Conservation (phyloP, 208 protist species). For the Trypanosoma scelopori region DNA sequence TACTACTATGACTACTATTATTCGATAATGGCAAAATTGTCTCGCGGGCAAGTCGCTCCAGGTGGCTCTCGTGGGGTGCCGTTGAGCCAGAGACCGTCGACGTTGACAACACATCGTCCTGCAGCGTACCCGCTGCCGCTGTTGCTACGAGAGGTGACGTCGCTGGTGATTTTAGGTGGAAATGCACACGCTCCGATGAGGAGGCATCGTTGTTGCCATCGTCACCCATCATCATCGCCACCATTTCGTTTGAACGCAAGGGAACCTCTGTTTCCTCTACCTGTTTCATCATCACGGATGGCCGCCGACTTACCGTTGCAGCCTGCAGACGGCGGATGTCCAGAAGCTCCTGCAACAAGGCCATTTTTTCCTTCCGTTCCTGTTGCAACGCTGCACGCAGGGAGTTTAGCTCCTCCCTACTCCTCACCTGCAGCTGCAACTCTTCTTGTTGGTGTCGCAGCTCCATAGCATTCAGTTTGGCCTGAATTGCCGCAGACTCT, state of each 20-base stretch:
- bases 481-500: not conserved
- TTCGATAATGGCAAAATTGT: not conserved
- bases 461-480: not conserved
- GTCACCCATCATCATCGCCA: not conserved
- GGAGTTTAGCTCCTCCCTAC: not conserved
- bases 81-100: not conserved
- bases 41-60: constrained; percentile 14
- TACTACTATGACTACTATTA: not conserved
- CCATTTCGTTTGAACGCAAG: no score
- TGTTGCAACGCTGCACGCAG: not conserved
- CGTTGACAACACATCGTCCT: no score
- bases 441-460: not conserved
- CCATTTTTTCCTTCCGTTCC: not conserved
- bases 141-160: no score
- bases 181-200: no score
- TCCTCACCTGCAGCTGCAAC: no score
- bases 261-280: not conserved
- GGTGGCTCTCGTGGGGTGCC: not conserved
- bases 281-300: not conserved
- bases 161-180: no score
- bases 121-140: no score
- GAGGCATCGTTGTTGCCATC: no score
- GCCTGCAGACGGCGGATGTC: not conserved
- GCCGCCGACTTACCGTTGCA: not conserved
- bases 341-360: not conserved